Evolutionary conservation across 1,139 yeast genomes (phyloP), one percentile per base, ranked within the genome.

Genomic region (Taphrina betulina): DNA sequence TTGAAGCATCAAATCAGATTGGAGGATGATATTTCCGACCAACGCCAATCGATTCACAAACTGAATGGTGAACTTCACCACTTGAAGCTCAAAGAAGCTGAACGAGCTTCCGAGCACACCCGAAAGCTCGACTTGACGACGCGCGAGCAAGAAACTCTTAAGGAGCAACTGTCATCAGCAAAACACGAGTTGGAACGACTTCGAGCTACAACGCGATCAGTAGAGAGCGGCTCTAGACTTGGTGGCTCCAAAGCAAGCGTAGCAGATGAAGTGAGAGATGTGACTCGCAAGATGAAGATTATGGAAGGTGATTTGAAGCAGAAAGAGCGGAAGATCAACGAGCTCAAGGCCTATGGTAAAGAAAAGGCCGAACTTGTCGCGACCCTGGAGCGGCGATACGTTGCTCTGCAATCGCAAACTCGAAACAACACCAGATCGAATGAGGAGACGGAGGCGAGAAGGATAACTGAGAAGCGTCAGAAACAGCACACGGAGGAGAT

Each of bases 401-500:
- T 26, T 7, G 12, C 31, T 26, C 31, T 26, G 31, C 31, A 26
- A 26, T 26, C 31, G 31, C 31, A 26, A 26, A 26, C 12, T 12
- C 7, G 12, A 12, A 26, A 26, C 31, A 26, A 26, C 31, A 26
- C 7, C 7, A 7, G 12, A 7, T 26, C 31, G 31, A 12, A 26
- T 26, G 31, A 12, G 12, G 31, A 26, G 10, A 26, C 7, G 12
- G 10, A 26, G 31, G 12, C 31, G 12, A 26, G 31, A 26, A 26
- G 24, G 22, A 23, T 7, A n/a, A 23, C 31, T 7, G 34, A 20
- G 17, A 38, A 38, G n/a, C 29, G 19, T 17, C 23, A 31, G 26
- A 29, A 41, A 20, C 40, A 33, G 17, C 60, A 40, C 22, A 60
- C 59, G 17, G 50, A 56, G 26, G 65, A 63, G 34, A 35, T 61